Conservation (phyloP, 805 yeast species). For the Helenozyma baotianmanensis region DNA sequence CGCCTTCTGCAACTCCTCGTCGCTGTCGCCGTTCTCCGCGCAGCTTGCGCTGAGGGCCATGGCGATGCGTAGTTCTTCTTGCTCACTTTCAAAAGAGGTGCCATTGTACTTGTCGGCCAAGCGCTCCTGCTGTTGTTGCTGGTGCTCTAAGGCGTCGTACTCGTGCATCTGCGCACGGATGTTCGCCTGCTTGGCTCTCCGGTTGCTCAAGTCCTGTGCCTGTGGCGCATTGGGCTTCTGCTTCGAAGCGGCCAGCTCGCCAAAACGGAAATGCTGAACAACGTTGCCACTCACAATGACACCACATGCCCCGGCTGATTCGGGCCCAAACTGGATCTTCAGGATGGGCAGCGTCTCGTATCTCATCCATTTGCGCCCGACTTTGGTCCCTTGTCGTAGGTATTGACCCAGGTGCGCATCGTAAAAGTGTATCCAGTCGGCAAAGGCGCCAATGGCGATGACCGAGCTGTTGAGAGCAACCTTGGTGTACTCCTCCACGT, state of each 20-base stretch:
- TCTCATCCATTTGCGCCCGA: conserved; percentile 12
- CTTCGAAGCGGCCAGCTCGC: conserved; percentile 6
- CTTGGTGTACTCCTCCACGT: conserved; percentile 21
- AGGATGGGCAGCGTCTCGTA: conserved; percentile 13
- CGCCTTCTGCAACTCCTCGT: conserved; percentile 23
- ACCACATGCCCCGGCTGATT: conserved; percentile 12
- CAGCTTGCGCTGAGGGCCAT: conserved; percentile 19
- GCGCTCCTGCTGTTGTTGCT: conserved; percentile 17
- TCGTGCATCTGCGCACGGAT: conserved; percentile 34
- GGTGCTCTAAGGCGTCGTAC: conserved; percentile 26
- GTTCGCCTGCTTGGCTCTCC: conserved; percentile 15
- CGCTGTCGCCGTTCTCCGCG: conserved; percentile 13
- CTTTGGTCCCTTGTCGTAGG: conserved; percentile 13
- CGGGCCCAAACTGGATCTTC: conserved; percentile 12
- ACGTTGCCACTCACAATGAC: conserved; percentile 15
- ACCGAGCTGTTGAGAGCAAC: conserved; percentile 33
- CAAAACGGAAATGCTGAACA: conserved; percentile 15
- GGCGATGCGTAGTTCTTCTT: conserved; percentile 24
- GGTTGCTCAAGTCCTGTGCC: conserved; percentile 9
- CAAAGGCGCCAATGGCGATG: conserved; percentile 18
- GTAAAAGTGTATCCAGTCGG: conserved; percentile 17
- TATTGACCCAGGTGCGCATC: conserved; percentile 18
- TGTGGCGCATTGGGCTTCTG: conserved; percentile 15
- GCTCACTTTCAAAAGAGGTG: conserved; percentile 21
- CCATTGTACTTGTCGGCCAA: conserved; percentile 48